These are phyloP conservation scores for Staphylotrichum tortipilum DNA, from an alignment of 495 filamentous ascomycete species.

Conservation along the genomic window DNA sequence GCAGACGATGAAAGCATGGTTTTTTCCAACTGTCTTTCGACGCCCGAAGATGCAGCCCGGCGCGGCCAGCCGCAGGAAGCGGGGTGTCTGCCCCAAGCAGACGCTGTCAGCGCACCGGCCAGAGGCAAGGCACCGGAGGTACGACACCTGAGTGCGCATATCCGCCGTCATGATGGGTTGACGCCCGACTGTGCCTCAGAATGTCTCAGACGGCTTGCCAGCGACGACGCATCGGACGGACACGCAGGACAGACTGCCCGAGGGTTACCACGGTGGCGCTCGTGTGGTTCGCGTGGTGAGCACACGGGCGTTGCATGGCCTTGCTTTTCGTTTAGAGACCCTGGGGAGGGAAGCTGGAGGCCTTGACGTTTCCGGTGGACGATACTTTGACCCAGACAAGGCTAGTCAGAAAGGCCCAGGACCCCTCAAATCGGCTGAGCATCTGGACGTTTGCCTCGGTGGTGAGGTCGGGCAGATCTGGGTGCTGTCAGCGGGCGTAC, in stretches of 20 bases:
- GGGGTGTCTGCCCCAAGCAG: not conserved
- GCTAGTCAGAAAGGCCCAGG: conserved; percentile 46
- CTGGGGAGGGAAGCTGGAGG: conserved; percentile 59
- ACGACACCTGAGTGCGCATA: conserved; percentile 3
- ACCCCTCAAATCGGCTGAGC: conserved; percentile 42
- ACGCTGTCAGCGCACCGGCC: conserved; percentile 1
- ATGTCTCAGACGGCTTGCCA: conserved; percentile 9
- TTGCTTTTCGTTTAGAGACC: conserved; percentile 8
- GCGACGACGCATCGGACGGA: not conserved
- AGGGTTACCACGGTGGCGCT: not conserved
- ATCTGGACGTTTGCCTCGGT: conserved; percentile 35
- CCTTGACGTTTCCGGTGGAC: conserved; percentile 45
- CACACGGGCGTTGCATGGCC: not conserved
- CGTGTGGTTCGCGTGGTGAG: not conserved
- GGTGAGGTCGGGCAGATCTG: conserved; percentile 46
- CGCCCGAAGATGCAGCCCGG: conserved; percentile 1
- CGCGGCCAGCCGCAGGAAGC: conserved; percentile 5
- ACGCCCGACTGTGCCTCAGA: conserved; percentile 5
- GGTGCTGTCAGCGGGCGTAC: conserved; percentile 7
- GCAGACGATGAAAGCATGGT: not conserved
- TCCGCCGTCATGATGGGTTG: not conserved
- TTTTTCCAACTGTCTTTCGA: not conserved
- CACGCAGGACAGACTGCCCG: conserved; percentile 1
- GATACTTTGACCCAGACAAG: conserved; percentile 52
- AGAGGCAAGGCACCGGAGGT: not conserved